Conservation (phyloP, 2,329 filamentous ascomycete genomes). For the Exophiala mesophila region DNA sequence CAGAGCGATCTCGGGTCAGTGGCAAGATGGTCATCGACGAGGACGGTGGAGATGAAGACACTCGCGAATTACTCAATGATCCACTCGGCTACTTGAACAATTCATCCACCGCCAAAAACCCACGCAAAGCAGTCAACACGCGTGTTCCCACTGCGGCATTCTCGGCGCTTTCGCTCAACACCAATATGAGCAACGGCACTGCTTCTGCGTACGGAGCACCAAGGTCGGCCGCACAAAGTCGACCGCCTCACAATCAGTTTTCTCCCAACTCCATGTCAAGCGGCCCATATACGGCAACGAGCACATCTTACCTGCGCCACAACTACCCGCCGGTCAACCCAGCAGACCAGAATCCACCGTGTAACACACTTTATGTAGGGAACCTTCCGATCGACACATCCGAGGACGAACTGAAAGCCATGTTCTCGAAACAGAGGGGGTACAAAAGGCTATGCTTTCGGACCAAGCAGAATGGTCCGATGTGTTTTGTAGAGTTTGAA, state of each 20-base stretch:
- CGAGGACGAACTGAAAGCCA: conserved; percentile 88
- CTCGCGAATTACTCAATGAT: conserved; percentile 58
- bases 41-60: conserved; percentile 57
- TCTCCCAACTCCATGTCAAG: conserved; percentile 51
- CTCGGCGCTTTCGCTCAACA: conserved; percentile 66
- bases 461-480: conserved; percentile 90
- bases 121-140: conserved; percentile 65
- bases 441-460: conserved; percentile 95
- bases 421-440: conserved; percentile 88
- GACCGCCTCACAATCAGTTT: conserved; percentile 51
- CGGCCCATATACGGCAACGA: conserved; percentile 52
- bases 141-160: conserved; percentile 67
- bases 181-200: conserved; percentile 43
- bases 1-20: conserved; percentile 48
- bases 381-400: conserved; percentile 89
- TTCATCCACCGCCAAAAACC: conserved; percentile 45
- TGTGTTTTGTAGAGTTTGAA: conserved; percentile 99
- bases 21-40: conserved; percentile 62
- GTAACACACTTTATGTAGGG: conserved; percentile 97
- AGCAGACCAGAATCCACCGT: conserved; percentile 92
- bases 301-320: conserved; percentile 55
- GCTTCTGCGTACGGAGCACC: conserved; percentile 47
- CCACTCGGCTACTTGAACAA: conserved; percentile 66
- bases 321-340: conserved; percentile 85
- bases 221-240: conserved; percentile 44